phyloP scores from a whole-genome alignment of 495 filamentous ascomycete genomes.

The Hyphodiscus hymeniophilus region DNA sequence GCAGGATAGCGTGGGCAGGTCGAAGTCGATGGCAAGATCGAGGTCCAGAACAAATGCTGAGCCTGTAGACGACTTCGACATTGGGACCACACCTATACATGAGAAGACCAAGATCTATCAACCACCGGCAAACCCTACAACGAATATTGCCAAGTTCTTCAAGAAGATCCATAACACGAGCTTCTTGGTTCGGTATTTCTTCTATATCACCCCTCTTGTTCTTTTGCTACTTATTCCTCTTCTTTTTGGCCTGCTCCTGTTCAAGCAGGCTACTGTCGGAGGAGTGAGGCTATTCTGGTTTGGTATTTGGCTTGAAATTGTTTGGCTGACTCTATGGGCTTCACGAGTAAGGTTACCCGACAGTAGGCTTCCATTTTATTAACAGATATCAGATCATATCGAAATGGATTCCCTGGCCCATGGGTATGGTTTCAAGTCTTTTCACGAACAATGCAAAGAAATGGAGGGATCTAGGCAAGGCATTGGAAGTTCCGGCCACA shows the following conservation, averaged over 20 bases:
- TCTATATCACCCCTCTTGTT: constrained; percentile 74
- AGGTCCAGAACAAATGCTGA: constrained; percentile 45
- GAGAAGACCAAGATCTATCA: constrained; percentile 60
- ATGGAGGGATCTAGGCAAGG: constrained; percentile 83
- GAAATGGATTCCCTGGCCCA: constrained; percentile 60
- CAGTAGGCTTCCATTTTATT: not conserved
- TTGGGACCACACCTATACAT: constrained; percentile 64
- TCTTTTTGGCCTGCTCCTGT: constrained; percentile 64
- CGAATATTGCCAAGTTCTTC: constrained; percentile 50
- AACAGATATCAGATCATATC: constrained; percentile 49
- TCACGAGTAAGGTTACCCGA: constrained; percentile 43
- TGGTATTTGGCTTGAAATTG: constrained; percentile 85
- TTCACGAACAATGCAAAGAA: constrained; percentile 83
- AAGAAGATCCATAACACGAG: constrained; percentile 57
- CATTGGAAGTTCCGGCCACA: constrained; percentile 78
- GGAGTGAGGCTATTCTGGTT: constrained; percentile 83
- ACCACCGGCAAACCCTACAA: constrained; percentile 58
- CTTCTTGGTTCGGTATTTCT: constrained; percentile 72
- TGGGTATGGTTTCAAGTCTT: constrained; percentile 61
- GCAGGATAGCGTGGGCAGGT: constrained; percentile 27
- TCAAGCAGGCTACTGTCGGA: constrained; percentile 58
- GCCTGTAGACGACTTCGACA: constrained; percentile 77
- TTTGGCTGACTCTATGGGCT: constrained; percentile 90
- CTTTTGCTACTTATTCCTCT: constrained; percentile 72
- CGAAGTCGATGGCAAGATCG: constrained; percentile 33